These are phyloP conservation scores for Trichoderma sp. DNA, from an alignment of 2,329 filamentous ascomycete genomes.

Conservation along the genomic window DNA sequence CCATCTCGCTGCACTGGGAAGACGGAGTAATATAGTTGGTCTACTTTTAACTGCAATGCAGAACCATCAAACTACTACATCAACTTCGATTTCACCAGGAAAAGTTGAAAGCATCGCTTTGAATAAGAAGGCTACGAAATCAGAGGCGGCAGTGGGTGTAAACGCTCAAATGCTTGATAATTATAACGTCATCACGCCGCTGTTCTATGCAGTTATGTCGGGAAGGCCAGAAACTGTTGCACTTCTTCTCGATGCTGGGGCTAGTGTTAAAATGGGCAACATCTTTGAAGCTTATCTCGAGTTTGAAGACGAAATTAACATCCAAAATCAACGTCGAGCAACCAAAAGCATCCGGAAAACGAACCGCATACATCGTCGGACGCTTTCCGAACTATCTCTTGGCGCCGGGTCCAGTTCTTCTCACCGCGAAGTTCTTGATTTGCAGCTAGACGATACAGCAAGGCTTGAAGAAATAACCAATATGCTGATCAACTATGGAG, in stretches of 20 bases:
- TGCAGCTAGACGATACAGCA: background rate
- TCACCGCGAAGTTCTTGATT: background rate
- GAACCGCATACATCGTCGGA: background rate
- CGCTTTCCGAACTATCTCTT: background rate
- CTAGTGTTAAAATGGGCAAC: conserved; percentile 3
- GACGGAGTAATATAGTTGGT: conserved; percentile 41
- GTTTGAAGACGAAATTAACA: conserved; percentile 21
- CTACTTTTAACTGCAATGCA: conserved; percentile 32
- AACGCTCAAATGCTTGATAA: background rate
- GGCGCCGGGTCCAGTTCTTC: background rate
- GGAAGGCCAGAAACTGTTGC: conserved; percentile 33
- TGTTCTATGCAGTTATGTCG: conserved; percentile 34
- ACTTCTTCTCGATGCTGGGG: conserved; percentile 34
- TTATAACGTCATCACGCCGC: conserved; percentile 24
- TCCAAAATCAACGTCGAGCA: background rate
- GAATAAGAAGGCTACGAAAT: background rate
- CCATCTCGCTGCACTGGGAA: conserved; percentile 44
- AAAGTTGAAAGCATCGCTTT: background rate
- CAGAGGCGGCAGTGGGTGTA: background rate
- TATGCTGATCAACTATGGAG: conserved; percentile 32
- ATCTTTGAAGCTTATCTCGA: conserved; percentile 28
- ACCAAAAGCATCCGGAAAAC: background rate
- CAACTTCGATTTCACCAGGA: background rate
- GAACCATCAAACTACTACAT: background rate
- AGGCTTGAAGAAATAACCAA: conserved; percentile 35